phyloP scores from a whole-genome alignment of 2,329 filamentous ascomycete species.

The Monilinia aucupariae region DNA sequence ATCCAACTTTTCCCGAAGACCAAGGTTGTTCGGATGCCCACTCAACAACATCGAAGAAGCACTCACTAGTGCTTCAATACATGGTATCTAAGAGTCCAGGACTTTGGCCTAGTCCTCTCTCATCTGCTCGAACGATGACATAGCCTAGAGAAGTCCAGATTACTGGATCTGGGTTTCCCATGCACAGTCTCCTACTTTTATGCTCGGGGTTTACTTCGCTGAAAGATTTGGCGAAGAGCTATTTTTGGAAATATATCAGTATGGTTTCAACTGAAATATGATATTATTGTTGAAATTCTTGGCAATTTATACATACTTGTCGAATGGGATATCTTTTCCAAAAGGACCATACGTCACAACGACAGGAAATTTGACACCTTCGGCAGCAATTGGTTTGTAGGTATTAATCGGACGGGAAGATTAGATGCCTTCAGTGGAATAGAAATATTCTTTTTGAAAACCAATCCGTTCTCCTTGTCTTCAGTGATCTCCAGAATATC shows the following conservation, averaged over 20 bases:
- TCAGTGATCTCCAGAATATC: slow-evolving; percentile 21
- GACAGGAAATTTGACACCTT: slow-evolving; percentile 46
- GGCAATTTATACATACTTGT: slow-evolving; percentile 37
- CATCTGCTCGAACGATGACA: slow-evolving; percentile 43
- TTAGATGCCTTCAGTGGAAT: slow-evolving; percentile 40
- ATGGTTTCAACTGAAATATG: neutral
- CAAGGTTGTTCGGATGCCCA: slow-evolving; percentile 47
- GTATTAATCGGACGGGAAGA: slow-evolving; percentile 46
- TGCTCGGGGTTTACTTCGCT: slow-evolving; percentile 40
- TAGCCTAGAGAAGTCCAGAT: slow-evolving; percentile 42
- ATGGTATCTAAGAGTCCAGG: slow-evolving; percentile 49
- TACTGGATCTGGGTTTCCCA: slow-evolving; percentile 43
- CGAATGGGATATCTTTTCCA: slow-evolving; percentile 66
- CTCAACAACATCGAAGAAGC: slow-evolving; percentile 47
- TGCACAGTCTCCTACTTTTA: slow-evolving; percentile 38
- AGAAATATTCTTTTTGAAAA: too few species aligned
- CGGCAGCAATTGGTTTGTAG: slow-evolving; percentile 41
- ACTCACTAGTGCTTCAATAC: slow-evolving; percentile 46
- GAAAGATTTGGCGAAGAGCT: slow-evolving; percentile 47
- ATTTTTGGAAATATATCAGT: neutral
- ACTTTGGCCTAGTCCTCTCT: slow-evolving; percentile 47
- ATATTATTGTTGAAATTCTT: neutral
- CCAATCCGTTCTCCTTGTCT: slow-evolving; percentile 23
- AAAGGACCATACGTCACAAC: slow-evolving; percentile 69
- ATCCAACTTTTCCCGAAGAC: slow-evolving; percentile 46